Evolutionary conservation across 768 basidiomycete species (phyloP).

Genomic region (Leccinum boreale): DNA sequence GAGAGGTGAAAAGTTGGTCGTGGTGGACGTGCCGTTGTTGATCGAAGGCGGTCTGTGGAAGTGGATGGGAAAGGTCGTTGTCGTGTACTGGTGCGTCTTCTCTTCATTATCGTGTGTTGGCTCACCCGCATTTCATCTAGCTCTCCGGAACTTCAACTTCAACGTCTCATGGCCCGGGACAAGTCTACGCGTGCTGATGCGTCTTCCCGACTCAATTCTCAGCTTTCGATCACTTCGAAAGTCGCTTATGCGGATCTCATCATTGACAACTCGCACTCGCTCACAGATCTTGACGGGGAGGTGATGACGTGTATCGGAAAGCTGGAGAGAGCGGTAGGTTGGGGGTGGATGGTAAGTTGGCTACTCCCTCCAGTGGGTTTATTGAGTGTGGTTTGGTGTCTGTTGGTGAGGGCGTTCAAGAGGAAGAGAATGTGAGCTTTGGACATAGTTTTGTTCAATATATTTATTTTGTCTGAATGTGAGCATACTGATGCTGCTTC

Average conservation of each 20-base stretch:
- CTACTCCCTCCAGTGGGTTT: slow-evolving; percentile 54
- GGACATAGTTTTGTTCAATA: neutral
- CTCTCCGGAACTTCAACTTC: slow-evolving; percentile 78
- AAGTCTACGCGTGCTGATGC: slow-evolving; percentile 64
- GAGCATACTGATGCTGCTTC: no score
- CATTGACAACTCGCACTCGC: slow-evolving; percentile 83
- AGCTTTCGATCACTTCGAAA: slow-evolving; percentile 77
- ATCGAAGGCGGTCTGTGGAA: slow-evolving; percentile 86
- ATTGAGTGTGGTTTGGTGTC: slow-evolving; percentile 40
- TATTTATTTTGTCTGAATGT: no score
- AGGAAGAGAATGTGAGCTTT: slow-evolving; percentile 10
- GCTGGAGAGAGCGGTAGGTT: slow-evolving; percentile 48
- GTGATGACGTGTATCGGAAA: slow-evolving; percentile 34
- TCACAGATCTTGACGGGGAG: slow-evolving; percentile 58
- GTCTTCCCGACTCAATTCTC: slow-evolving; percentile 51
- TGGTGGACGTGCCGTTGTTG: slow-evolving; percentile 89
- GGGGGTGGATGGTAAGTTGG: slow-evolving; percentile 63
- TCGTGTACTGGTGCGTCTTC: slow-evolving; percentile 81
- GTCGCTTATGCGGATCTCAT: slow-evolving; percentile 78
- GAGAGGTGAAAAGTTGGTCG: slow-evolving; percentile 69
- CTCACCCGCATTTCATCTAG: slow-evolving; percentile 35
- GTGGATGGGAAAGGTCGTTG: slow-evolving; percentile 78
- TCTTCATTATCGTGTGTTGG: no score
- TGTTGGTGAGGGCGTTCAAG: slow-evolving; percentile 33
- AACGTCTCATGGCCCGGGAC: slow-evolving; percentile 79